These are phyloP conservation scores for Imleria badia DNA, from an alignment of 768 basidiomycete species.

Conservation along the genomic window DNA sequence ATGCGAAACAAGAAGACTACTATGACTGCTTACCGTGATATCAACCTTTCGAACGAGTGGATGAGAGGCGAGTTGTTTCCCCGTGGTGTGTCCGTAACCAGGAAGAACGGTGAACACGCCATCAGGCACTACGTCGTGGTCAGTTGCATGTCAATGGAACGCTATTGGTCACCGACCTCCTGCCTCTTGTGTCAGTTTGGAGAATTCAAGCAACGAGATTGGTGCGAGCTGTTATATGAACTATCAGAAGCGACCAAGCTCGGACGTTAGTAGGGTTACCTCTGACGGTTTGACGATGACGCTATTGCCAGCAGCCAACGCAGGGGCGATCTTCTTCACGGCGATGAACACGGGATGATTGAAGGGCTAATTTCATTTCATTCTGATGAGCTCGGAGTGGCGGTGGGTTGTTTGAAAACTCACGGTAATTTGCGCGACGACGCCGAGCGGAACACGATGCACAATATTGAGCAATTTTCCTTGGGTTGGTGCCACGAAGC, in stretches of 20 bases:
- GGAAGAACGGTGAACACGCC: conserved; percentile 75
- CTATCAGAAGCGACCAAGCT: background rate
- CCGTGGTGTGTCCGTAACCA: conserved; percentile 66
- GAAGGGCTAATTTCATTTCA: conserved; percentile 56
- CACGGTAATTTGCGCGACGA: conserved; percentile 88
- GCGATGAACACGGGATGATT: conserved; percentile 90
- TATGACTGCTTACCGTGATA: conserved; percentile 57
- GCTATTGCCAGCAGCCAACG: conserved; percentile 81
- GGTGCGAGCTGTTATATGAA: conserved; percentile 59
- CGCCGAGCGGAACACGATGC: conserved; percentile 76
- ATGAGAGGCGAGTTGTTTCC: conserved; percentile 63
- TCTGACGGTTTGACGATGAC: conserved; percentile 85
- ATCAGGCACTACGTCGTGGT: conserved; percentile 56
- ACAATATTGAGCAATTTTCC: conserved; percentile 80
- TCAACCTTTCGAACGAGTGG: conserved; percentile 77
- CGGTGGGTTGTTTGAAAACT: conserved; percentile 14
- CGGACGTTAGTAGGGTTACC: conserved; percentile 32
- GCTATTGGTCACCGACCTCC: conserved; percentile 49
- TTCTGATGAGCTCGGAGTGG: background rate
- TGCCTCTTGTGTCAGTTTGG: conserved; percentile 57
- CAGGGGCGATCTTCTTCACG: conserved; percentile 85
- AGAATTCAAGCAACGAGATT: conserved; percentile 76
- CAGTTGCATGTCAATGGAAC: background rate
- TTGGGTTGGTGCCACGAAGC: conserved; percentile 73
- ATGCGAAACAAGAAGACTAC: background rate